Evolutionary conservation across 352 stramenopile genomes (phyloP).

Genomic region (Phytophthora aleatoria): DNA sequence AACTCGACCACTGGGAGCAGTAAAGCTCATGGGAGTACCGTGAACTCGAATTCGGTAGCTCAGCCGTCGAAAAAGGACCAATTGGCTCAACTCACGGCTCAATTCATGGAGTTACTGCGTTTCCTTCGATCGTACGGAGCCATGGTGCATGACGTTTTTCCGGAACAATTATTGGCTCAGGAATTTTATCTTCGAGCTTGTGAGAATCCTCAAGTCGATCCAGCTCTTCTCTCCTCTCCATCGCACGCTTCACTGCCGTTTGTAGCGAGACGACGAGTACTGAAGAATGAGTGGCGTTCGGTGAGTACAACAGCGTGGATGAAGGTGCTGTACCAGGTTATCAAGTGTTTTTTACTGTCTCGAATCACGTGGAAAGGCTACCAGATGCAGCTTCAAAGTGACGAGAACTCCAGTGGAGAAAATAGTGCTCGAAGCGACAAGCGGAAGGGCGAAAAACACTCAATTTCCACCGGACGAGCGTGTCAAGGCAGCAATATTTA

Average conservation of each 20-base stretch:
- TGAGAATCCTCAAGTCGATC: conserved; percentile 63
- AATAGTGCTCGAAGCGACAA: conserved; percentile 17
- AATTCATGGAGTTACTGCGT: conserved; percentile 89
- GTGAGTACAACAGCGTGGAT: conserved; percentile 79
- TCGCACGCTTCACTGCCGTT: conserved; percentile 47
- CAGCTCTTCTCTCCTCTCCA: conserved; percentile 50
- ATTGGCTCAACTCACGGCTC: conserved; percentile 50
- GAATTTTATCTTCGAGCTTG: conserved; percentile 84
- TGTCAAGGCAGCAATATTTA: conserved; percentile 91
- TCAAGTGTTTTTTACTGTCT: conserved; percentile 93
- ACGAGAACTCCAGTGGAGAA: conserved; percentile 5
- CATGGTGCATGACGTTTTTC: conserved; percentile 88
- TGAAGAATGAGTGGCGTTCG: conserved; percentile 62
- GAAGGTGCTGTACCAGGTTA: conserved; percentile 88
- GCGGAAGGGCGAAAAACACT: conserved; percentile 20
- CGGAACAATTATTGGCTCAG: conserved; percentile 78
- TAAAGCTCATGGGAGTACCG: background rate
- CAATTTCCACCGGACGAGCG: conserved; percentile 11
- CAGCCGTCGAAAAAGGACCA: conserved; percentile 64
- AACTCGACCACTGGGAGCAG: background rate
- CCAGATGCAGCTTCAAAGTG: conserved; percentile 35
- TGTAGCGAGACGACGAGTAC: conserved; percentile 49
- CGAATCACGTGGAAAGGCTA: conserved; percentile 90
- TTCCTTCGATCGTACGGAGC: conserved; percentile 93
- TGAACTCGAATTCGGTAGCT: background rate